These are phyloP conservation scores for Solanum clarkiae DNA, from an alignment of 257 asterid species.

Conservation along the genomic window DNA sequence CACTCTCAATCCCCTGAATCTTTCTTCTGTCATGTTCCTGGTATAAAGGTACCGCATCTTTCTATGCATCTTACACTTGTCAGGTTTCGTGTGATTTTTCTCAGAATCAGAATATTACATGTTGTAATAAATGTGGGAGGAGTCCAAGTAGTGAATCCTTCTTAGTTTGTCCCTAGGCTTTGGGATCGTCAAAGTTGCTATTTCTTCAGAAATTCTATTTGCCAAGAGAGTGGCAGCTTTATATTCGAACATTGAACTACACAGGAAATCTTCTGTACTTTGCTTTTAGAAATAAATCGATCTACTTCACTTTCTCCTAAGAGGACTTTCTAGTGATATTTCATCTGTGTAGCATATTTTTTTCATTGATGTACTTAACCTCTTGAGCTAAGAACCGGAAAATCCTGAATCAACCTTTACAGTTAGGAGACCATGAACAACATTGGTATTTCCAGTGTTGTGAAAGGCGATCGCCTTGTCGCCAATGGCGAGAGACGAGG, in stretches of 20 bases:
- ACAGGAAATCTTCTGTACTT: neutral
- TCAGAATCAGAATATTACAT: neutral
- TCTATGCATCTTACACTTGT: neutral
- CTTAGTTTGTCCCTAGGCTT: neutral
- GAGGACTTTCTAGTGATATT: neutral
- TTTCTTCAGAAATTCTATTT: neutral
- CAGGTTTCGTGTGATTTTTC: neutral
- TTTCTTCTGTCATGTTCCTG: slow-evolving; percentile 98
- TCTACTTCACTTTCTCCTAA: neutral
- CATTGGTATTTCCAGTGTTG: neutral
- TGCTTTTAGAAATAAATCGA: neutral
- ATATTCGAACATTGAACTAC: neutral
- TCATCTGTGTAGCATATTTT: neutral
- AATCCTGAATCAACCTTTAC: neutral
- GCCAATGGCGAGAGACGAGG: no score
- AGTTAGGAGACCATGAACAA: neutral
- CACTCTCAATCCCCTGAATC: slow-evolving; percentile 99
- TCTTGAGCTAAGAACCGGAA: neutral
- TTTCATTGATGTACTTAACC: neutral
- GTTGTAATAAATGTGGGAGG: neutral
- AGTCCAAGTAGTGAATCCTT: neutral
- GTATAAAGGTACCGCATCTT: slow-evolving; percentile 57
- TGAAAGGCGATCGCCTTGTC: no score
- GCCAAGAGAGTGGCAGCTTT: neutral
- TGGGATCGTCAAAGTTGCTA: neutral